These are phyloP conservation scores for Murraya paniculata DNA, from an alignment of 345 rosid species.

Conservation along the genomic window DNA sequence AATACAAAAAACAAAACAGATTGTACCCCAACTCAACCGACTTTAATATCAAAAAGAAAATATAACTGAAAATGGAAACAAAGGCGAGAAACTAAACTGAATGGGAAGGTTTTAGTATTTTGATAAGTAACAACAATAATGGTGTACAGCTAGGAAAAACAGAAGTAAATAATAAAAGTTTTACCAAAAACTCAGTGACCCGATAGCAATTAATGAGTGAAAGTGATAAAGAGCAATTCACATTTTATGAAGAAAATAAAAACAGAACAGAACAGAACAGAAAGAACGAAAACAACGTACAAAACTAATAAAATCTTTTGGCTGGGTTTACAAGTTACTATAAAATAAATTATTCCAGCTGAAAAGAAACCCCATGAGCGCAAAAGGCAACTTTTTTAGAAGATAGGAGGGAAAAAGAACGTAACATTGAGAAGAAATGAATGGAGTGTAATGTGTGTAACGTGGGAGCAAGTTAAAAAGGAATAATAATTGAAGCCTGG, in stretches of 20 bases:
- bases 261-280: conserved; percentile 3
- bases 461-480: conserved; percentile 12
- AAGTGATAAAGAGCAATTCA: conserved; percentile 8
- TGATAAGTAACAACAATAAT: conserved; percentile 17
- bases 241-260: conserved; percentile 8
- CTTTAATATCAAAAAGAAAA: neutral
- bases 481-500: conserved; percentile 27
- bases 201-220: conserved; percentile 18
- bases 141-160: conserved; percentile 28
- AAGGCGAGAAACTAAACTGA: conserved; percentile 4
- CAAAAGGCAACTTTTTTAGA: conserved; percentile 21
- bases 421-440: conserved; percentile 3
- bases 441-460: neutral
- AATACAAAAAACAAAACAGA: conserved; percentile 8
- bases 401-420: conserved; percentile 1
- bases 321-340: conserved; percentile 13
- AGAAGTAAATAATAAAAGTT: neutral
- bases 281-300: neutral
- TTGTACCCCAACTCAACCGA: conserved; percentile 17
- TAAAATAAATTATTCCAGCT: neutral
- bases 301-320: conserved; percentile 16
- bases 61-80: conserved; percentile 4
- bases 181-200: conserved; percentile 21
- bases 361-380: conserved; percentile 9
- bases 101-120: conserved; percentile 2